Conservation (phyloP, 1,284 basidiomycete genomes). For the Rhizoctonia solani region DNA sequence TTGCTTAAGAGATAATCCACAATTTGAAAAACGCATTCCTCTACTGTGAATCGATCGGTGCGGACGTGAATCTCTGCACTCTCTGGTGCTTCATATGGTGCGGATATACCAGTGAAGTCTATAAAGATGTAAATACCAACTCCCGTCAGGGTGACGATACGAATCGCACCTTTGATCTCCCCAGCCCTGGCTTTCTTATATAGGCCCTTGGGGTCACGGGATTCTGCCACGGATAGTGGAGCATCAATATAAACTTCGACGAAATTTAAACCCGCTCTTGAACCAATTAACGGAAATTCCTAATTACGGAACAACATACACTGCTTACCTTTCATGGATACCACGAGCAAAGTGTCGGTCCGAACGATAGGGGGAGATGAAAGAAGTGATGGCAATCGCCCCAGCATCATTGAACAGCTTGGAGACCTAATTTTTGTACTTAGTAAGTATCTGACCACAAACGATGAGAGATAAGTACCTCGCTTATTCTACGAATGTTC, state of each 20-base stretch:
- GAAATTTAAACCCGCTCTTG: slow-evolving; percentile 68
- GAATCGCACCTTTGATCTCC: slow-evolving; percentile 84
- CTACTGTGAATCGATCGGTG: slow-evolving; percentile 81
- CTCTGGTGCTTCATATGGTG: slow-evolving; percentile 92
- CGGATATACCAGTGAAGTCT: slow-evolving; percentile 98
- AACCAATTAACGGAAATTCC: not conserved
- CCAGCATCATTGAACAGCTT: slow-evolving; percentile 91
- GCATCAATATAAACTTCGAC: slow-evolving; percentile 96
- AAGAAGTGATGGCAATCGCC: slow-evolving; percentile 89
- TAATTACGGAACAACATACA: not conserved
- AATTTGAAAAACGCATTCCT: slow-evolving; percentile 80
- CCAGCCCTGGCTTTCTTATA: slow-evolving; percentile 97
- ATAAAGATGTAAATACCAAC: not conserved
- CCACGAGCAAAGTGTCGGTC: slow-evolving; percentile 86
- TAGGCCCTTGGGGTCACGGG: slow-evolving; percentile 94
- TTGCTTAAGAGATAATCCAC: slow-evolving; percentile 89
- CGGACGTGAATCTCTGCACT: slow-evolving; percentile 91
- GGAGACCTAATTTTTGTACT: slow-evolving; percentile 66
- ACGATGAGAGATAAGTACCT: slow-evolving; percentile 58
- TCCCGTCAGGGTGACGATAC: slow-evolving; percentile 15
- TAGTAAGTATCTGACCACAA: not conserved
- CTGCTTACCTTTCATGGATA: slow-evolving; percentile 65
- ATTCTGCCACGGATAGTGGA: slow-evolving; percentile 84
- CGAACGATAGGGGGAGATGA: slow-evolving; percentile 95
- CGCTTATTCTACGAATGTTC: slow-evolving; percentile 97